Base-by-base conservation (phyloP, 2,329 filamentous ascomycete species). In the Xylariales sp. region DNA sequence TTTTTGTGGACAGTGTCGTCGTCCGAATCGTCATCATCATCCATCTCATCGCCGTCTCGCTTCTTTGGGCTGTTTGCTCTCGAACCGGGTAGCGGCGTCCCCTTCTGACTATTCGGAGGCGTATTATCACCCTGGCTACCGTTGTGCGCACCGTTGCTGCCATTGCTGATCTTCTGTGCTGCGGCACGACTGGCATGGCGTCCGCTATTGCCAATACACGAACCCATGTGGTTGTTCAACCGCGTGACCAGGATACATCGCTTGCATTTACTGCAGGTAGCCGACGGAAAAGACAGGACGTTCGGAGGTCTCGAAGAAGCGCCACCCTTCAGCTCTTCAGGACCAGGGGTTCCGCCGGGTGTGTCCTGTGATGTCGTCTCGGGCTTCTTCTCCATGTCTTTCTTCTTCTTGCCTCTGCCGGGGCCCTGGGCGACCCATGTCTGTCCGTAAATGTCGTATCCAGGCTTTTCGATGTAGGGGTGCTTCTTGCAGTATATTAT, bases 401-500 rank as follows among this genome's bases (percentile, higher is more conserved):
- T 88, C 74, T 84, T 88, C 70, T 86, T 86, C 68, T 86, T 86
- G 46, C 84, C 85, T 46, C 84, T 76, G 11, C 80, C 80, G 16
- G 81, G 80, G 1, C 77, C 77, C 16, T 84, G 82, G 14, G 80
- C 81, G 11, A 86, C 82, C 75, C 86, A 90, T 20, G 84, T 86
- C 62, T 89, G 87, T 38, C 84, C 86, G 62, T 89, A 89, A 49
- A 90, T 87, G 61, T 91, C 86, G 64, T 82, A 85, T 46, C 84
- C 84, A 2, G 80, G 72, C 58, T 86, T 82, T 51, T 86, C 79
- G 46, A 88, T 85, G 69, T 84, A 90, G 0, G 86, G 85, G 46
- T 84, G 80, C 50, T 82, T 81, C 63, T 86, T 87, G 73, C 86
- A 91, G 70, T 89, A 90, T 51, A 83, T 78, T 51, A 82, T 69